phyloP scores from a whole-genome alignment of 2,329 filamentous ascomycete species.

The Alternaria novae-zelandiae region DNA sequence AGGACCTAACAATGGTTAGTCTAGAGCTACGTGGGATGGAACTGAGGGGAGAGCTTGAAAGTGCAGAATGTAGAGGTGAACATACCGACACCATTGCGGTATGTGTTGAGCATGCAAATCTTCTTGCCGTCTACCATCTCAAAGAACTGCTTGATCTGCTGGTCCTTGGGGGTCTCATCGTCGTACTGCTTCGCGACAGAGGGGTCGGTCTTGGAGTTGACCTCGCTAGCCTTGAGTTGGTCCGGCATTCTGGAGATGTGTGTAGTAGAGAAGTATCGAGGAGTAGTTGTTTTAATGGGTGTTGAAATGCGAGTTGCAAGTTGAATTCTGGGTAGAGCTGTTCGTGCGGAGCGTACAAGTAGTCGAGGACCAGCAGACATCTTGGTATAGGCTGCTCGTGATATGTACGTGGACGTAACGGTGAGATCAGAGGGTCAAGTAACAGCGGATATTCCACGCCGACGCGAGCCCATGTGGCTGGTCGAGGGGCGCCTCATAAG shows the following conservation, averaged over 20 bases:
- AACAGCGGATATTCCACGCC: constrained; percentile 1
- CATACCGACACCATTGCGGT: constrained; percentile 50
- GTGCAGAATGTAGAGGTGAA: not conserved
- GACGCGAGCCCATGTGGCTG: constrained; percentile 7
- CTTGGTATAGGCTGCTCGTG: constrained; percentile 1
- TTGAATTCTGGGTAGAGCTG: constrained; percentile 6
- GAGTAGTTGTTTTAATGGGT: not conserved
- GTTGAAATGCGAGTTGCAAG: not conserved
- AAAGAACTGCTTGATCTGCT: constrained; percentile 58
- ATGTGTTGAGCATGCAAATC: constrained; percentile 53
- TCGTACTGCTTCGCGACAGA: constrained; percentile 59
- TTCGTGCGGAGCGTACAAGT: constrained; percentile 21
- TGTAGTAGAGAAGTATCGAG: constrained; percentile 26
- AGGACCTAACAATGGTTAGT: constrained; percentile 36
- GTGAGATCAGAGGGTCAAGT: constrained; percentile 26
- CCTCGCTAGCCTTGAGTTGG: constrained; percentile 46
- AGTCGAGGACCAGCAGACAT: constrained; percentile 23
- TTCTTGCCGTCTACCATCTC: constrained; percentile 55
- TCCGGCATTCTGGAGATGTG: constrained; percentile 54
- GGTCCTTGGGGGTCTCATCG: constrained; percentile 49
- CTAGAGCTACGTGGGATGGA: not conserved
- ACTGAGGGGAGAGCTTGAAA: not conserved
- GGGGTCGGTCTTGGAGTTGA: constrained; percentile 54
- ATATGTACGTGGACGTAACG: constrained; percentile 20
- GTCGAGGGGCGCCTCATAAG: constrained; percentile 2